Percentiles rank a stretch among this genome's conserved stretches.
Evolutionary conservation across 2,329 filamentous ascomycete species (phyloP).

Genomic region (Ophiostoma piceae): DNA sequence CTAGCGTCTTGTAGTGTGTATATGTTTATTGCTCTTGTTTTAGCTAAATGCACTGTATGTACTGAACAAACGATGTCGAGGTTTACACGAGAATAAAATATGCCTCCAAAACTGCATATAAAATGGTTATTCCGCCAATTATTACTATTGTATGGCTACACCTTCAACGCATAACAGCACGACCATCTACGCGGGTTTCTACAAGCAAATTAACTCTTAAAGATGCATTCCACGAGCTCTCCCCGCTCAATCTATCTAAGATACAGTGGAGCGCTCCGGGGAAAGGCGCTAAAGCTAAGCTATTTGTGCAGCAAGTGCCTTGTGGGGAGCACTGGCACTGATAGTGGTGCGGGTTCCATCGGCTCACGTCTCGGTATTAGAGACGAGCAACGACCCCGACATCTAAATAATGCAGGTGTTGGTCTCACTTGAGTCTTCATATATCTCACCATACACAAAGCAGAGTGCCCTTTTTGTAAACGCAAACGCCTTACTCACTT

Average conservation of each 20-base stretch:
- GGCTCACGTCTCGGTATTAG: constrained; percentile 32
- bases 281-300: constrained; percentile 5
- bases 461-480: too few species aligned
- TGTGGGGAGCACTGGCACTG: background rate
- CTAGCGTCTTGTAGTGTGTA: background rate
- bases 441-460: background rate
- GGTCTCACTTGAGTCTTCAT: background rate
- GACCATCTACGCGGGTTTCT: background rate
- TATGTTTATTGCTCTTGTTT: background rate
- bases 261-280: constrained; percentile 1
- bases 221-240: background rate
- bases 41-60: background rate
- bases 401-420: background rate
- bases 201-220: background rate
- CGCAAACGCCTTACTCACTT: too few species aligned
- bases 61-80: background rate
- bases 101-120: too few species aligned
- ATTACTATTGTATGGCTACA: background rate
- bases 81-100: background rate
- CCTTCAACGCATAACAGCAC: too few species aligned
- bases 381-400: background rate
- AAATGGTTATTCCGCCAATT: too few species aligned
- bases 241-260: background rate
- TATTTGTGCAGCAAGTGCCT: background rate
- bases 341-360: constrained; percentile 31